Conservation (phyloP, 164 flowering plant species). For the Kingdonia uniflora region DNA sequence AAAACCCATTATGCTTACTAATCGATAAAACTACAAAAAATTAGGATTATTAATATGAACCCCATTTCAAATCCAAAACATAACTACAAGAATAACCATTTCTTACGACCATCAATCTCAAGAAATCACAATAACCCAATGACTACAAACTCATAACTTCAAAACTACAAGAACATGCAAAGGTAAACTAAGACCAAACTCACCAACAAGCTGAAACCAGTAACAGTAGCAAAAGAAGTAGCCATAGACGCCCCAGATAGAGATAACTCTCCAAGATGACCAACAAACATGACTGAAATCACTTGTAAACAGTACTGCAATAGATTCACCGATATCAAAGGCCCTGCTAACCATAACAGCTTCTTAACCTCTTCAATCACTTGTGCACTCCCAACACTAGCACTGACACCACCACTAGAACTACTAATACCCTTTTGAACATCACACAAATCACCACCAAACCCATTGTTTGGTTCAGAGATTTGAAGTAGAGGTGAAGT, state of each 20-base stretch:
- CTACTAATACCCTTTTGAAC: too few relatives aligned
- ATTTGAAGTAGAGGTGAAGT: too few relatives aligned
- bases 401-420: too few relatives aligned
- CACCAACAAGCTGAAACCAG: conserved; percentile 27
- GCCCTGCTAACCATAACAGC: conserved; percentile 26
- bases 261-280: conserved; percentile 26
- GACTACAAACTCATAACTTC: neutral
- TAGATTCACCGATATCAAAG: conserved; percentile 20
- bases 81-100: too few relatives aligned
- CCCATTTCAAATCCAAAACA: too few relatives aligned
- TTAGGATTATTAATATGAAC: too few relatives aligned
- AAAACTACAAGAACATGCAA: neutral
- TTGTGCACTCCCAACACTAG: conserved; percentile 1
- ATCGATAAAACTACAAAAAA: too few relatives aligned
- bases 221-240: conserved; percentile 24
- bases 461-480: too few relatives aligned
- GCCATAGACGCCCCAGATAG: conserved; percentile 31
- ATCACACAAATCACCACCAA: too few relatives aligned
- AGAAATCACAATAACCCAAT: neutral
- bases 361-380: conserved; percentile 22
- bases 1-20: too few relatives aligned
- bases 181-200: neutral
- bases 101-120: too few relatives aligned
- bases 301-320: conserved; percentile 21
- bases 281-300: conserved; percentile 29